These are phyloP conservation scores for Leishmania amazonensis DNA, from an alignment of 208 protist species.

Conservation along the genomic window DNA sequence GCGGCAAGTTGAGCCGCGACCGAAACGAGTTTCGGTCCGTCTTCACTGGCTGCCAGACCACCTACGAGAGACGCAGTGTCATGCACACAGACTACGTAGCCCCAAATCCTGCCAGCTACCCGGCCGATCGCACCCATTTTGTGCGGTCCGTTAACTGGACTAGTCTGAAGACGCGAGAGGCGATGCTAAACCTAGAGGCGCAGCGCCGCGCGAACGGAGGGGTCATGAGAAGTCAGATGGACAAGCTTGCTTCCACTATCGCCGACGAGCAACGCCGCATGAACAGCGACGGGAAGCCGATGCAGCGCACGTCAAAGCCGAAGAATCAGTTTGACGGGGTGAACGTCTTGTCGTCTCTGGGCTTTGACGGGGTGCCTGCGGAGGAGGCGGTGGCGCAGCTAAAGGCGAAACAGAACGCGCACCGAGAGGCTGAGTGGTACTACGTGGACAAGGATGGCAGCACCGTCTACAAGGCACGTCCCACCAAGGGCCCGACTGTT, in stretches of 20 bases:
- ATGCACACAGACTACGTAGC: constrained; percentile 68
- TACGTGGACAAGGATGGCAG: constrained; percentile 73
- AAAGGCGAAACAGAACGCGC: constrained; percentile 45
- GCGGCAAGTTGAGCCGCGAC: constrained; percentile 36
- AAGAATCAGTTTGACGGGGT: constrained; percentile 89
- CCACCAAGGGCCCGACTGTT: constrained; percentile 15
- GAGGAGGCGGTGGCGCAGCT: constrained; percentile 68
- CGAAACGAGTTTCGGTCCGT: constrained; percentile 73
- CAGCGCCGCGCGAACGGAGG: constrained; percentile 19
- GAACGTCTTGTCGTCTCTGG: constrained; percentile 56
- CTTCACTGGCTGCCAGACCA: constrained; percentile 72
- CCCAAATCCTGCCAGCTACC: constrained; percentile 55
- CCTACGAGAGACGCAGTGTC: constrained; percentile 52
- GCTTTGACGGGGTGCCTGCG: constrained; percentile 41
- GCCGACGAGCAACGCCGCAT: constrained; percentile 23
- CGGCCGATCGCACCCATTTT: constrained; percentile 67
- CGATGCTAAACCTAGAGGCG: constrained; percentile 36
- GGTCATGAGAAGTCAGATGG: constrained; percentile 3
- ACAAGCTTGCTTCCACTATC: constrained; percentile 25
- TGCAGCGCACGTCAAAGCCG: constrained; percentile 65
- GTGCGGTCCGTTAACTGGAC: constrained; percentile 69
- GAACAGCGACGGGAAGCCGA: constrained; percentile 4
- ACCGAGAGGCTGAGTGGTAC: constrained; percentile 54
- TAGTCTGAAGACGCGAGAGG: constrained; percentile 47
- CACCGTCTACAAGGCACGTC: constrained; percentile 78